Evolutionary conservation across 306 rosid genomes (phyloP).

Genomic region (Prunus campanulata): DNA sequence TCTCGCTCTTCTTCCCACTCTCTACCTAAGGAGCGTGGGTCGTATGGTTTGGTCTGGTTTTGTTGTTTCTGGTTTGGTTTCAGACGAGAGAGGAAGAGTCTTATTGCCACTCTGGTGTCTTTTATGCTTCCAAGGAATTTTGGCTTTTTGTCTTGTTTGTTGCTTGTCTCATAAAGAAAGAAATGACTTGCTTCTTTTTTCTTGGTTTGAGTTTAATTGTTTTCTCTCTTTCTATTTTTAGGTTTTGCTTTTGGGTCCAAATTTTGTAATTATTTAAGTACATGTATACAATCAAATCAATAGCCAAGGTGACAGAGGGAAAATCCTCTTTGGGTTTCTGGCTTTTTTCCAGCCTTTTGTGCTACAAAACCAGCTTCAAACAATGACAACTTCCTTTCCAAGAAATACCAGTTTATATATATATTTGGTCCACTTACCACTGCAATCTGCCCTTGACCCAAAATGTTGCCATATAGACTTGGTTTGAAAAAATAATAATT

Average conservation of each 20-base stretch:
- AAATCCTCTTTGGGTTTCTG: neutral
- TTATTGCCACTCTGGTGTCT: neutral
- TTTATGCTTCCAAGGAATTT: neutral
- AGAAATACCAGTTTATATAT: neutral
- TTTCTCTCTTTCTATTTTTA: too few relatives aligned
- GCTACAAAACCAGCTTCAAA: conserved; percentile 7
- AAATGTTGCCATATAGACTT: neutral
- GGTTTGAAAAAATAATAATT: neutral
- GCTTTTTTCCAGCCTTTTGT: neutral
- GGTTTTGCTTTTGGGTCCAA: neutral
- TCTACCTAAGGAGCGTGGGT: neutral
- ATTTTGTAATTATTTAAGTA: neutral
- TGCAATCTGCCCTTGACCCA: neutral
- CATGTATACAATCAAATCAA: neutral
- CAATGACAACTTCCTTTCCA: conserved; percentile 18
- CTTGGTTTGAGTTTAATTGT: too few relatives aligned
- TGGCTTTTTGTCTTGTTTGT: neutral
- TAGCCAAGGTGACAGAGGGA: neutral
- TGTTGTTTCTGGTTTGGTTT: neutral
- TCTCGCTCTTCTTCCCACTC: neutral
- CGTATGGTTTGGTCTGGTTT: neutral
- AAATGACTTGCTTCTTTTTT: neutral
- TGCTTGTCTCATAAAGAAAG: neutral
- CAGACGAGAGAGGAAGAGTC: neutral
- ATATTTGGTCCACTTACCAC: neutral